A percentile compares a stretch with the other conserved stretches of the same genome.
Evolutionary conservation across 2,329 filamentous ascomycete genomes (phyloP).

Genomic region (Alternaria sp.): DNA sequence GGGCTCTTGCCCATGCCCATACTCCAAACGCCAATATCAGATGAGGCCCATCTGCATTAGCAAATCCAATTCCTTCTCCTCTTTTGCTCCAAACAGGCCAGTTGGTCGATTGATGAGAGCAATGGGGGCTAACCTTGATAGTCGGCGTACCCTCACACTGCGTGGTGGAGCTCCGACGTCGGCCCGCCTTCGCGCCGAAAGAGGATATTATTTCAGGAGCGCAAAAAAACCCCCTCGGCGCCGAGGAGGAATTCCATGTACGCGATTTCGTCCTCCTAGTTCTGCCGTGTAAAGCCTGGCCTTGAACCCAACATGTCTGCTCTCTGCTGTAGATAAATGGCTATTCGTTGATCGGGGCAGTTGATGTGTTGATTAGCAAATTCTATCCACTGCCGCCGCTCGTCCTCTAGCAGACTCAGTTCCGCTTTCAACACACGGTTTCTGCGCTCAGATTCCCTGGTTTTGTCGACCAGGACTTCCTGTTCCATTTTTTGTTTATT

Average conservation of each 20-base stretch:
- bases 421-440: slow-evolving; percentile 44
- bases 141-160: not conserved
- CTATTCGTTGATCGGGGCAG: slow-evolving; percentile 39
- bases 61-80: not conserved
- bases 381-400: slow-evolving; percentile 36
- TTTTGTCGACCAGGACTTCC: slow-evolving; percentile 58
- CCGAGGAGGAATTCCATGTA: not conserved
- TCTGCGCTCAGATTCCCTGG: slow-evolving; percentile 43
- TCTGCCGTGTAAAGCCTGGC: not conserved
- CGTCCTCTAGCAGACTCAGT: slow-evolving; percentile 34
- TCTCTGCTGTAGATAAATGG: slow-evolving; percentile 37
- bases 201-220: too few species aligned
- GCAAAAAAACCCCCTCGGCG: not conserved
- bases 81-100: not conserved
- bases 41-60: not conserved
- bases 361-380: slow-evolving; percentile 35
- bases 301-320: slow-evolving; percentile 34
- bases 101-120: not conserved
- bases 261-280: not conserved
- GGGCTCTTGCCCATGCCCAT: not conserved
- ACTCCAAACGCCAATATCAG: not conserved
- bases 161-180: not conserved
- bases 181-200: not conserved
- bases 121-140: not conserved
- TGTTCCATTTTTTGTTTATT: slow-evolving; percentile 69